Percentiles rank a stretch among this genome's conserved stretches.
phyloP scores from a whole-genome alignment of 192 early-diverging fungal species.

The Rhizophagus prolifer region DNA sequence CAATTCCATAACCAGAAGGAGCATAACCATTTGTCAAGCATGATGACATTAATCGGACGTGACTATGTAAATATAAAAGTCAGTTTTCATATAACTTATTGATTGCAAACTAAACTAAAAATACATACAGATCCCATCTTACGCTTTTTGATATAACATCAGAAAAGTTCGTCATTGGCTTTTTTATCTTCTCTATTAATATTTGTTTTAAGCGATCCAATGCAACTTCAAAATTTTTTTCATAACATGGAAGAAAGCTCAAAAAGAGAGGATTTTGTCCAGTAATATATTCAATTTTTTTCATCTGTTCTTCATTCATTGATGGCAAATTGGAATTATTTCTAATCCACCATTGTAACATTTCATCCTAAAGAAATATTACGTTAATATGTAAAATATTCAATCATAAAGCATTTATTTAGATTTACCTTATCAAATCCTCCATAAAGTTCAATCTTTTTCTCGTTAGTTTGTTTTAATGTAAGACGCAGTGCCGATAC shows the following conservation, averaged over 20 bases:
- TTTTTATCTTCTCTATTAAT: not conserved
- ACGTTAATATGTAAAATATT: not conserved
- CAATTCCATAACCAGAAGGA: no score
- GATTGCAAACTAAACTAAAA: not conserved
- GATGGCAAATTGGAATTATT: conserved; percentile 6
- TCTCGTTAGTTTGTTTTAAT: not conserved
- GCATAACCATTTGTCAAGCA: no score
- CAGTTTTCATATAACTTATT: no score
- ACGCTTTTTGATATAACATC: not conserved
- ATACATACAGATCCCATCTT: conserved; percentile 3
- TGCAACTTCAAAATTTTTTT: conserved; percentile 13
- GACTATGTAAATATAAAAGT: no score
- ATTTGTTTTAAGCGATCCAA: conserved; percentile 1
- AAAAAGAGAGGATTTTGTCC: not conserved
- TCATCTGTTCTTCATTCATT: conserved; percentile 3
- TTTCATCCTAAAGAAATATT: not conserved
- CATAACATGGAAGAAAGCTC: not conserved
- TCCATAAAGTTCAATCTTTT: conserved; percentile 7
- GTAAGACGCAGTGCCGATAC: not conserved
- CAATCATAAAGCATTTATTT: not conserved
- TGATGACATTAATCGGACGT: no score
- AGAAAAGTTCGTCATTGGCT: conserved; percentile 1
- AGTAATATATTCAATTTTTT: conserved; percentile 24
- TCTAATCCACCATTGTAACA: conserved; percentile 5
- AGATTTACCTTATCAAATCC: conserved; percentile 20